Evolutionary conservation across 192 early-diverging fungal species (phyloP).

Genomic region (Linnemannia hyalina): DNA sequence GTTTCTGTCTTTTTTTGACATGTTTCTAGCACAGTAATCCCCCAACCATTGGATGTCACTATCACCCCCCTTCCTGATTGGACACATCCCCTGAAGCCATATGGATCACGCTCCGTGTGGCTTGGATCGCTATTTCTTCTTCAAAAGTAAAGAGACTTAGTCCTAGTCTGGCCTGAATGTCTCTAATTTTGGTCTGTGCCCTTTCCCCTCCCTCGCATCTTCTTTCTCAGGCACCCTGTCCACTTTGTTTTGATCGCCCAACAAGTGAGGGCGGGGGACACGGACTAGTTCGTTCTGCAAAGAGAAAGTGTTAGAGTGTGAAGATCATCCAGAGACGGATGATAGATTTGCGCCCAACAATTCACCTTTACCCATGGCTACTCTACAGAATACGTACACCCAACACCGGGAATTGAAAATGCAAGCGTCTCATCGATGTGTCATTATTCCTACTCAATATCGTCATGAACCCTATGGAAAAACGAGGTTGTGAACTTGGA

Average conservation of each 20-base stretch:
- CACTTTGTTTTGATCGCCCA: neutral
- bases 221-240: conserved; percentile 3
- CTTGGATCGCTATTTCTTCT: neutral
- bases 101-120: neutral
- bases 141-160: neutral
- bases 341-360: neutral
- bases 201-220: neutral
- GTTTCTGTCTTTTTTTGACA: no score
- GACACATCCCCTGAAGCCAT: no score
- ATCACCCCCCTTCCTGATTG: no score
- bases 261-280: neutral
- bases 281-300: neutral
- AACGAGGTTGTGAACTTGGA: neutral
- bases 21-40: no score
- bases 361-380: neutral
- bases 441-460: neutral
- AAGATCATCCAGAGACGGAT: neutral
- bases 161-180: neutral
- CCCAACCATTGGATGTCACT: no score
- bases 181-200: neutral
- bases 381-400: neutral
- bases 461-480: neutral
- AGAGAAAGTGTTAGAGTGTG: neutral
- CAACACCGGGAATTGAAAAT: neutral
- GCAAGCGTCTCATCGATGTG: neutral